Evolutionary conservation across 176 grass and related monocot species (phyloP), one percentile per base, ranked within the genome.

Genomic region (Oryza australiensis): DNA sequence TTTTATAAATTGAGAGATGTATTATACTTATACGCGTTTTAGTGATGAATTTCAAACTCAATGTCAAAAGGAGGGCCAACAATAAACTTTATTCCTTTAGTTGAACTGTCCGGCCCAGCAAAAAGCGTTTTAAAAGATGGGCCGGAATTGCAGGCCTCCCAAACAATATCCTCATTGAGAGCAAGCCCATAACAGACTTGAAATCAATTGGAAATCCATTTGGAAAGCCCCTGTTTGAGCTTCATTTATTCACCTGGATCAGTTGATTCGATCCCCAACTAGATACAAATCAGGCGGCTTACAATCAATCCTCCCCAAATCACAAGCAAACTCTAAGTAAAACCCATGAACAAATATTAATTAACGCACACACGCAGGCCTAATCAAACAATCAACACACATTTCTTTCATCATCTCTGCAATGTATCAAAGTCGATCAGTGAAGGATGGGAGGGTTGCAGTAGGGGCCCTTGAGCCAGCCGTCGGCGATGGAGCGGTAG

Each of bases 401-500:
- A 18, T 1, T 51, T 51, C 5, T 3, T 3, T 46, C 12, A 46
- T 20, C 48, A 51, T 51, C 16, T 7, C 15, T 53, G 16, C 11
- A n/a, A n/a, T n/a, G n/a, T n/a, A n/a, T n/a, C n/a, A n/a, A n/a
- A n/a, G n/a, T n/a, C n/a, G n/a, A n/a, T 55, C 51, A 86, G 79
- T 63, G 83, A 48, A 73, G 79, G 42, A 94, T 94, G 29, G 83
- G 65, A 9, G 92, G 92, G 65, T 68, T 76, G 66, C 86, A 85
- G 81, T 88, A 94, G 74, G 94, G 83, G 15, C 94, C 91, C 75
- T 84, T 89, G 83, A 97, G 87, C 91, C 87, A 97, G 1, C 87
- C 87, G 32, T 79, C 38, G 53, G 94, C 91, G 75, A 97, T 88
- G 9, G 90, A 86, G 1, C 89, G 87, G 85, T 97, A 83, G 9